Base-by-base conservation (phyloP, 805 yeast genomes). In the Lipomyces orientalis region DNA sequence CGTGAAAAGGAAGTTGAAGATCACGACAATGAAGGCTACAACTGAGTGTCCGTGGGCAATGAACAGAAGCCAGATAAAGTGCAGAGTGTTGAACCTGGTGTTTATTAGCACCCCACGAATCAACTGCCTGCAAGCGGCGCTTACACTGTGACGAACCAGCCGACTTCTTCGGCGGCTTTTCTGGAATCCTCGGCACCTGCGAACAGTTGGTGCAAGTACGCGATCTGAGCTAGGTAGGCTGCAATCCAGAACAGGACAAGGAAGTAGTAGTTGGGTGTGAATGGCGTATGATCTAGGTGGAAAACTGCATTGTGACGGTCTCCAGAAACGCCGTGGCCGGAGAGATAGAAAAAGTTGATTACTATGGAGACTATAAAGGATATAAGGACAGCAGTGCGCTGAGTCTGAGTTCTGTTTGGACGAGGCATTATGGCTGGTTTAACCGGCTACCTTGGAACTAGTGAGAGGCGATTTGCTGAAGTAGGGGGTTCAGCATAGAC, bases 41-140 rank as follows among this genome's bases (percentile, higher is more conserved):
- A 89, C 75, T 79, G 84, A 90, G 76, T 86, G 87, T 71, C 85
- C 84, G 60, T 81, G 81, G 14, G 85, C 84, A 77, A 90, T 90
- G 67, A 87, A 81, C 68, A 83, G 76, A 19, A 86, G 79, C 97
- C 97, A 91, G 61, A 83, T 73, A 72, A 87, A 86, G 57, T 84
- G 85, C 60, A 86, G 73, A 46, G 87, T 62, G 78, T 90, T 90
- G 81, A 88, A 89, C 19, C 55, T 52, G 31, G 34, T 52, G n/a
- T 25, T 52, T n/a, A 33, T 52, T 19, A 52, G 54, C 49, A 39
- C 54, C 14, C 14, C 22, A 52, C 16, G 55, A 52, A 31, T 52
- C 14, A 25, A 3, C 14, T 19, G 29, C 54, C 9, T 22, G 29
- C 54, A 10, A 22, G 25, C 22, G 8, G 69, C 22, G 10, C 55